phyloP scores from a whole-genome alignment of 1,284 basidiomycete genomes.

The Calocybe gambosa region DNA sequence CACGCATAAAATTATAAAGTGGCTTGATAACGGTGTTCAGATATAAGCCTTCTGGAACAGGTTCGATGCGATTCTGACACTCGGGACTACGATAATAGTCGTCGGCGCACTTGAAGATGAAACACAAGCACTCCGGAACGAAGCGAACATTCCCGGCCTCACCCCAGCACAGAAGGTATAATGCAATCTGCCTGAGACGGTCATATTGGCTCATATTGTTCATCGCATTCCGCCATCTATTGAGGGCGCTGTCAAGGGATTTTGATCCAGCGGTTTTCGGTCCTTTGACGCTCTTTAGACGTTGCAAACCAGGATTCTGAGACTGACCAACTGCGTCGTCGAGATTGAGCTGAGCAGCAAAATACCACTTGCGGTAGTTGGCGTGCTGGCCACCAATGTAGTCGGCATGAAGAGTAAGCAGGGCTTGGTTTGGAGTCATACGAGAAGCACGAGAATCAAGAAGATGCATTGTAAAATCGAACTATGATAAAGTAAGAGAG shows the following conservation, averaged over 20 bases:
- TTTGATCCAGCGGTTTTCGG: constrained; percentile 64
- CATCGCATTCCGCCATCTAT: constrained; percentile 98
- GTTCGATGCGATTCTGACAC: constrained; percentile 92
- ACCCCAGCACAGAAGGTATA: constrained; percentile 97
- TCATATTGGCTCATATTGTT: constrained; percentile 99
- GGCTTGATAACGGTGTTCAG: constrained; percentile 92
- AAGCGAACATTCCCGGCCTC: constrained; percentile 98
- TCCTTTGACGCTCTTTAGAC: constrained; percentile 79
- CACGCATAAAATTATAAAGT: constrained; percentile 92
- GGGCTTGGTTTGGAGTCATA: constrained; percentile 97
- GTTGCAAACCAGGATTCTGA: constrained; percentile 89
- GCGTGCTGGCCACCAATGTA: constrained; percentile 98
- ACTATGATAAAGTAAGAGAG: constrained; percentile 39
- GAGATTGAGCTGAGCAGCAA: constrained; percentile 97
- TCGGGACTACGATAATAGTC: constrained; percentile 99
- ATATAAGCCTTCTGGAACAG: constrained; percentile 94
- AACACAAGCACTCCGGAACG: constrained; percentile 95
- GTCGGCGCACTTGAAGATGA: constrained; percentile 99
- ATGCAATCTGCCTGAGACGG: constrained; percentile 90
- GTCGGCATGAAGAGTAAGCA: constrained; percentile 94
- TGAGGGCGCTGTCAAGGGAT: constrained; percentile 87
- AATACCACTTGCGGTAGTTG: constrained; percentile 99
- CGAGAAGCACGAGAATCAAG: constrained; percentile 96
- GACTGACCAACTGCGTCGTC: constrained; percentile 97
- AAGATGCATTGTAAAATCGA: constrained; percentile 97